phyloP scores from a whole-genome alignment of 106 monocot species.

The Cymbidium sinense region DNA sequence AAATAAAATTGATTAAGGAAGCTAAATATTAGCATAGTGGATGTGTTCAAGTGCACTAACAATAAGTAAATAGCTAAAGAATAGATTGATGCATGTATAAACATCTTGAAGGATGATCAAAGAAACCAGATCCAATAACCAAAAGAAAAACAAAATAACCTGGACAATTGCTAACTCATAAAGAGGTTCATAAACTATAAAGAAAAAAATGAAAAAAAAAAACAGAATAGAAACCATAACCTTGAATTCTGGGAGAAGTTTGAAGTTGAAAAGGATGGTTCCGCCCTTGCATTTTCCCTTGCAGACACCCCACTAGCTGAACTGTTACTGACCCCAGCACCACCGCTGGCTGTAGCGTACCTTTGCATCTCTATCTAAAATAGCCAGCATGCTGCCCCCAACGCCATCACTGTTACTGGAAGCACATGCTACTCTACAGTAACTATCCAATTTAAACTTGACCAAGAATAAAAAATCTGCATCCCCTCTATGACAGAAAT shows the following conservation, averaged over 20 bases:
- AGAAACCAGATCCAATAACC: background rate
- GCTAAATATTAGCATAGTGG: too few species aligned
- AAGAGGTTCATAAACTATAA: background rate
- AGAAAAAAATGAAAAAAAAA: background rate
- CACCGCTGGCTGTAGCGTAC: constrained; percentile 54
- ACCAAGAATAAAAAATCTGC: background rate
- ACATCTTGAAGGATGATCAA: background rate
- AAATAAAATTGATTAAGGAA: too few species aligned
- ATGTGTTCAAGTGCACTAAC: too few species aligned
- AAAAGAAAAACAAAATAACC: background rate
- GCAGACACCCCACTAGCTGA: constrained; percentile 34
- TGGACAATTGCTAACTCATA: background rate
- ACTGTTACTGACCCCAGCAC: constrained; percentile 43
- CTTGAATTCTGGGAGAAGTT: constrained; percentile 61
- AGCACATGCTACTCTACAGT: background rate
- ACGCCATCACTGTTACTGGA: background rate
- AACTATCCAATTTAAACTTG: background rate
- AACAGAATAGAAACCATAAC: constrained; percentile 19
- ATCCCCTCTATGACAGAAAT: background rate
- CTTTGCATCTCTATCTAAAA: constrained; percentile 76
- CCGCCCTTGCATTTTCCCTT: constrained; percentile 55
- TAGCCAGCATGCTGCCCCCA: constrained; percentile 52
- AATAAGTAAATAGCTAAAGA: too few species aligned
- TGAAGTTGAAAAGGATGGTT: constrained; percentile 43
- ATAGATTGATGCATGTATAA: background rate